Evolutionary conservation across 192 early-diverging fungal species (phyloP).

Genomic region (Podochytrium sp.): DNA sequence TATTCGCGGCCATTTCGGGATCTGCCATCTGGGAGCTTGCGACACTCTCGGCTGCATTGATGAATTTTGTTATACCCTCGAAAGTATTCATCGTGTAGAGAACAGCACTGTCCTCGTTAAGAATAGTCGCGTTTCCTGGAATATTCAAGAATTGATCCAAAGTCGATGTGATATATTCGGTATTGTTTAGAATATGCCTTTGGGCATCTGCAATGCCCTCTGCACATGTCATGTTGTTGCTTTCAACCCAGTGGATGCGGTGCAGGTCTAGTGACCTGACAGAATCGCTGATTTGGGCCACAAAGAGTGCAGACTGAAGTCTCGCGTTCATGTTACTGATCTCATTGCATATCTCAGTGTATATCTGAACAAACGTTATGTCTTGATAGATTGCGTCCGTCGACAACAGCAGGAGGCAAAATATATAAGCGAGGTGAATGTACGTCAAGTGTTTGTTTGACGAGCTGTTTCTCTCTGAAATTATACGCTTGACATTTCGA

Average conservation of each 20-base stretch:
- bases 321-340: conserved; percentile 5
- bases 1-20: not conserved
- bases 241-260: not conserved
- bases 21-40: conserved; percentile 5
- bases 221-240: not conserved
- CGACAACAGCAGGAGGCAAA: conserved; percentile 34
- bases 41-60: not conserved
- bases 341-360: not conserved
- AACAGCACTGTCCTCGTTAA: not conserved
- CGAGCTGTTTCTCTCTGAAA: conserved; percentile 30
- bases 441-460: conserved; percentile 36
- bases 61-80: conserved; percentile 9
- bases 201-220: not conserved
- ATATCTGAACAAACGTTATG: conserved; percentile 9
- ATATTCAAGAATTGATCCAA: not conserved
- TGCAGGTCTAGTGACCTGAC: conserved; percentile 31
- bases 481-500: conserved; percentile 29
- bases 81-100: not conserved
- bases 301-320: not conserved
- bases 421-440: conserved; percentile 26
- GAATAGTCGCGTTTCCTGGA: not conserved
- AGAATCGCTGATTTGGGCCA: conserved; percentile 29
- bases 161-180: not conserved
- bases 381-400: conserved; percentile 31
- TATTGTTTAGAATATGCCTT: conserved; percentile 6